Conservation (phyloP, 108 stramenopile species). For the Cyclostephanos invisitatus region DNA sequence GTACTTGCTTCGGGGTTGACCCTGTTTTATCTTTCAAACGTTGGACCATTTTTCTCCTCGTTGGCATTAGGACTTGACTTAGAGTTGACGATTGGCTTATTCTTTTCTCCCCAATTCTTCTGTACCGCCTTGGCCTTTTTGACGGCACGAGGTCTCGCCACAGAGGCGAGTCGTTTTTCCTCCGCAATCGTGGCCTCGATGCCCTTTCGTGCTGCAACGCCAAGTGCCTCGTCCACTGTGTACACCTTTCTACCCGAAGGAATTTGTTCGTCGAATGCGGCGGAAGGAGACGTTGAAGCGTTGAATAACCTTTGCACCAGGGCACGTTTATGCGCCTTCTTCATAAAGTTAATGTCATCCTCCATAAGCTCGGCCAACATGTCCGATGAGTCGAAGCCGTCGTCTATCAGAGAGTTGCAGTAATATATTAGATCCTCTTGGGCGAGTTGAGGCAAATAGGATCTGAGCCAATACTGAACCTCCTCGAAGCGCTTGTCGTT, state of each 20-base stretch:
- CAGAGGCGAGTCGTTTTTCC: conserved; percentile 14
- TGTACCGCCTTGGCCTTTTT: not conserved
- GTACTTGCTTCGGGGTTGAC: no score
- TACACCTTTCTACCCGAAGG: conserved; percentile 15
- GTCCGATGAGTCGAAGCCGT: conserved; percentile 46
- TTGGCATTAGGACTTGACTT: not conserved
- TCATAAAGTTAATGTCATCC: conserved; percentile 46
- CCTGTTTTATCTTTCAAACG: no score
- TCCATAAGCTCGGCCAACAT: conserved; percentile 29
- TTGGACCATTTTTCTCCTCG: not conserved
- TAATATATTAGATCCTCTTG: conserved; percentile 29
- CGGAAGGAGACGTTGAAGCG: not conserved
- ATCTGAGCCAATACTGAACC: conserved; percentile 25
- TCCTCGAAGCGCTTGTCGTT: conserved; percentile 18
- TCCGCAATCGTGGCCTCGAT: conserved; percentile 25
- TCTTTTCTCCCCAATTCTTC: not conserved
- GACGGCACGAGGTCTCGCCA: not conserved
- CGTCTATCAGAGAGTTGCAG: conserved; percentile 26
- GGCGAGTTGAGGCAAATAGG: conserved; percentile 30
- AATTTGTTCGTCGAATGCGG: not conserved
- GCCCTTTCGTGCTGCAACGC: conserved; percentile 27
- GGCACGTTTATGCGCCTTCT: conserved; percentile 40
- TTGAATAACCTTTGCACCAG: conserved; percentile 22
- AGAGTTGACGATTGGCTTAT: not conserved
- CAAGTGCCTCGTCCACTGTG: conserved; percentile 33